Conservation (phyloP, 2,329 filamentous ascomycete species). For the Cordyceps sp. region DNA sequence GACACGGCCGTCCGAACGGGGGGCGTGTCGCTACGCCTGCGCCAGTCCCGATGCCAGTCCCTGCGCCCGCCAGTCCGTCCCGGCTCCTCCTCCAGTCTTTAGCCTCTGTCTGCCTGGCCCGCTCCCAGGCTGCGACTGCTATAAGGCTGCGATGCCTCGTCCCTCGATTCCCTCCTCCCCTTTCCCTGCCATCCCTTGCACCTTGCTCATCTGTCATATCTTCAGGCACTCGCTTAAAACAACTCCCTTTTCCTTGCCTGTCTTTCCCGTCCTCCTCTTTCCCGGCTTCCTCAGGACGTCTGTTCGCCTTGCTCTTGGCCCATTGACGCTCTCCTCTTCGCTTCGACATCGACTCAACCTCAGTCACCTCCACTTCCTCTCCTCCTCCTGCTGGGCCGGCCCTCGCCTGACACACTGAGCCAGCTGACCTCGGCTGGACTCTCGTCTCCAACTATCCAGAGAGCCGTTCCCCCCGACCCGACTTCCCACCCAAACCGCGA, state of each 20-base stretch:
- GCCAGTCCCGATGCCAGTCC: no score
- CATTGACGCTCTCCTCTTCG: neutral
- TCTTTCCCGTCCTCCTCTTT: neutral
- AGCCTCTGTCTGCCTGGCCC: slow-evolving; percentile 1
- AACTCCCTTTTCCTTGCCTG: neutral
- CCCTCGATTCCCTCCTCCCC: slow-evolving; percentile 2
- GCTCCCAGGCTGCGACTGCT: slow-evolving; percentile 9
- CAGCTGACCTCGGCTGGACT: neutral
- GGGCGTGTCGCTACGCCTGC: no score
- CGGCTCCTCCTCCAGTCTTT: neutral
- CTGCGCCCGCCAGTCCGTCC: no score
- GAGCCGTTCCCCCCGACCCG: neutral
- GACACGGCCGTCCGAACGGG: no score
- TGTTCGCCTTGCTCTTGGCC: neutral
- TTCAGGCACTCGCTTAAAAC: neutral
- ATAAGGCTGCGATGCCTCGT: slow-evolving; percentile 39
- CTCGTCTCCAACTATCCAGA: neutral
- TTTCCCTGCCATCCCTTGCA: slow-evolving; percentile 2
- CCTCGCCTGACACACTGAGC: neutral
- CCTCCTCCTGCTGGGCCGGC: neutral
- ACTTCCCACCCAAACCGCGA: slow-evolving; percentile 10
- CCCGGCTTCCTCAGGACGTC: neutral
- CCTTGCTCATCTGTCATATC: neutral
- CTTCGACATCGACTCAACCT: neutral
- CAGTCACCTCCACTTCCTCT: neutral